Evolutionary conservation across 2,329 filamentous ascomycete species (phyloP), one percentile per base, ranked within the genome.

Genomic region (Fusarium xylarioides): DNA sequence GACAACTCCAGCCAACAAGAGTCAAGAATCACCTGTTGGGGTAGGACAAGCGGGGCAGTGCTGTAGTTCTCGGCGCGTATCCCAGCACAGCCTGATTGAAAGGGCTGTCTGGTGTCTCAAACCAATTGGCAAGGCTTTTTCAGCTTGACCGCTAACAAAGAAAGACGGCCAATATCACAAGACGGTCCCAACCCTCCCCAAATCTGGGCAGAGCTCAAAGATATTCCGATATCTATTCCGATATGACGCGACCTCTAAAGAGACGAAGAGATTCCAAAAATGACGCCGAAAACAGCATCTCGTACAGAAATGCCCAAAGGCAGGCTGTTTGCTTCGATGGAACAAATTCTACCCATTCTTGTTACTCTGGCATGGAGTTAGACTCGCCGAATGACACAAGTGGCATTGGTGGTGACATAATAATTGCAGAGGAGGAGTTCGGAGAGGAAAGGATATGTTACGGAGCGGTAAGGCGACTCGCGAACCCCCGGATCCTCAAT

Each of bases 401-500:
- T 12, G 26, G 1, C 5, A 1, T 26, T 19, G 18, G 2, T 12
- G 7, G 23, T 11, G 46, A 26, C 0, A 12, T 3, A 4, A 1
- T 11, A 4, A 16, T 16, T 11, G 0, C 10, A 2, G 4, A 38
- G 5, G 26, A 26, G 3, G 4, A 28, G 2, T 30, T 7, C 1
- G 2, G 8, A 5, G 46, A 26, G 1, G 19, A 44, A 16, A 26
- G 5, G 0, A 66, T 43, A 15, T 67, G 64, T 2, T 67, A 66
- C 0, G 64, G 64, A 35, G 40, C 64, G 14, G 61, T 34, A 23
- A 37, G 44, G n/a, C 26, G 1, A 5, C 2, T 18, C 14, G 7
- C 1, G 14, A n/a, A n/a, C 7, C 2, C 1, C 21, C 0, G 2
- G 2, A 18, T 3, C 2, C 0, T 11, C 4, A 14, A 15, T 11